A percentile compares a stretch with the other conserved stretches of the same genome.
phyloP scores from a whole-genome alignment of 2,329 filamentous ascomycete species.

The Diaporthe velutina region DNA sequence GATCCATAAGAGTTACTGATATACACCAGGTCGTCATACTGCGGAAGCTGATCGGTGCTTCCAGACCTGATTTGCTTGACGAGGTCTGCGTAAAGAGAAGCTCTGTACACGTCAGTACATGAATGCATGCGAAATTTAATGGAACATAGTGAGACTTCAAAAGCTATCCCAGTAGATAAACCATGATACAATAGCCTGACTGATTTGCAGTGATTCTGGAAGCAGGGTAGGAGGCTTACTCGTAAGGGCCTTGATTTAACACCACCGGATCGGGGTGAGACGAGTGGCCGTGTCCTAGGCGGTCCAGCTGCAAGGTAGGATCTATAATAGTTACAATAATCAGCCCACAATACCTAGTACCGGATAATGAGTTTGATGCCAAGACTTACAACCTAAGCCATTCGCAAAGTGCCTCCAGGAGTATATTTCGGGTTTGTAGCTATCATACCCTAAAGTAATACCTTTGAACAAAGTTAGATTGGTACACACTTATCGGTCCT shows the following conservation, averaged over 20 bases:
- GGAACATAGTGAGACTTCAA: background rate
- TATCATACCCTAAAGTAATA: background rate
- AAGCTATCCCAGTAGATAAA: too few relatives aligned
- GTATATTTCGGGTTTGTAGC: background rate
- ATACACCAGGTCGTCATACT: background rate
- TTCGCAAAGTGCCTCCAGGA: slow-evolving; percentile 10
- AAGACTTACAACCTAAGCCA: background rate
- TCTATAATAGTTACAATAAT: background rate
- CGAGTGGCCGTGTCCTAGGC: background rate
- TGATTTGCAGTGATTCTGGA: background rate
- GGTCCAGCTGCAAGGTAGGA: background rate
- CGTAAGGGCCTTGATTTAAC: background rate
- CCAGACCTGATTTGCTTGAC: background rate
- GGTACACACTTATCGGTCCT: accelerated
- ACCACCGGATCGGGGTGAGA: background rate
- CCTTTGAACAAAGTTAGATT: background rate
- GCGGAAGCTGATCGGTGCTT: background rate
- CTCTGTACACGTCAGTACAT: background rate
- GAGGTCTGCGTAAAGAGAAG: background rate
- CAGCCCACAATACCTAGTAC: background rate
- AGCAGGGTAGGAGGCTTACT: background rate
- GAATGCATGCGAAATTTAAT: background rate
- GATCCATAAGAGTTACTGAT: background rate
- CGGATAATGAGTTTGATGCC: background rate
- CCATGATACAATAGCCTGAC: background rate